These are phyloP conservation scores for Cryptococcus neoformans DNA, from an alignment of 1,284 basidiomycete genomes.

Conservation along the genomic window DNA sequence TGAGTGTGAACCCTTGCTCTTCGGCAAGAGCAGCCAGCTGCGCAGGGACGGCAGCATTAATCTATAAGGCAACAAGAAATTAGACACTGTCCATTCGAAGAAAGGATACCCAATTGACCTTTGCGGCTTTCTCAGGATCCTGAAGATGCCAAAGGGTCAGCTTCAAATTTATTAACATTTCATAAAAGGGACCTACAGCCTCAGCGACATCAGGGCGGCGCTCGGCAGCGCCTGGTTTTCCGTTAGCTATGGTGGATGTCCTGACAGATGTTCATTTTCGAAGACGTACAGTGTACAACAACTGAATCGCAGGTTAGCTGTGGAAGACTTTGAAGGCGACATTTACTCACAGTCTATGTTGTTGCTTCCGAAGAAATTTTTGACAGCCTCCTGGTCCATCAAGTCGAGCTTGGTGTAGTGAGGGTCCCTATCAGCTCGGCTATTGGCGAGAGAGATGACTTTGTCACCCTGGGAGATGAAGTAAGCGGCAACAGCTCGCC, in stretches of 20 bases:
- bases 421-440: slow-evolving; percentile 37
- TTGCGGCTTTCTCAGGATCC: slow-evolving; percentile 51
- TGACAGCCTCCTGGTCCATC: slow-evolving; percentile 47
- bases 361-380: slow-evolving; percentile 43
- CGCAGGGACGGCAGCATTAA: slow-evolving; percentile 52
- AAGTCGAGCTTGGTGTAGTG: slow-evolving; percentile 51
- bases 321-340: background rate
- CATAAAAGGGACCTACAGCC: slow-evolving; percentile 24
- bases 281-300: background rate
- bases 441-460: slow-evolving; percentile 50
- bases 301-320: background rate
- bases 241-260: background rate
- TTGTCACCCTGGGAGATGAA: slow-evolving; percentile 34
- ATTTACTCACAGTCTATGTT: slow-evolving; percentile 41
- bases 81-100: background rate
- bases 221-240: slow-evolving; percentile 49
- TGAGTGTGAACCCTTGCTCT: slow-evolving; percentile 41
- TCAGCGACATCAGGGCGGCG: slow-evolving; percentile 49
- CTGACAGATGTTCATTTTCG: too few relatives aligned
- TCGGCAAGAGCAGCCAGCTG: slow-evolving; percentile 42
- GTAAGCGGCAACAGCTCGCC: slow-evolving; percentile 46
- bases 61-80: slow-evolving; percentile 10
- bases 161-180: background rate
- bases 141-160: slow-evolving; percentile 1
- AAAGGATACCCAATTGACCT: slow-evolving; percentile 10